Conservation (phyloP, 495 filamentous ascomycete genomes). For the Evernia prunastri region DNA sequence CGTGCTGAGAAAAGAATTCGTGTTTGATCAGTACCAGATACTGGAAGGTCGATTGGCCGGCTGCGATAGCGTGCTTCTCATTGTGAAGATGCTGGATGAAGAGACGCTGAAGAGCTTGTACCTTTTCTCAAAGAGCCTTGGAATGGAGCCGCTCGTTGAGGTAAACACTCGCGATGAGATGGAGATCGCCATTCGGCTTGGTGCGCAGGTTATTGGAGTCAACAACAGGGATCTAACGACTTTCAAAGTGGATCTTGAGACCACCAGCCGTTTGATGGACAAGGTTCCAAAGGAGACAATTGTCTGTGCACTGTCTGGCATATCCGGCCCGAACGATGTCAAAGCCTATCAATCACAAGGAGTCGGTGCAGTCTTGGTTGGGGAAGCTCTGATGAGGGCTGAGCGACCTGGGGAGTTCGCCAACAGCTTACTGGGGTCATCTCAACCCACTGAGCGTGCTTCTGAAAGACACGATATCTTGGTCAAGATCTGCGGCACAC, state of each 20-base stretch:
- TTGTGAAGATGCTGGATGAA: conserved; percentile 93
- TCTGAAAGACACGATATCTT: conserved; percentile 36
- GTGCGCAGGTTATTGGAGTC: conserved; percentile 91
- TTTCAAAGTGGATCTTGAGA: conserved; percentile 94
- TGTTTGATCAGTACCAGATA: conserved; percentile 98
- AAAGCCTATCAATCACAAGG: conserved; percentile 79
- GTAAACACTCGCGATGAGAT: conserved; percentile 94
- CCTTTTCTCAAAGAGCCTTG: conserved; percentile 77
- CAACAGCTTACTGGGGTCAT: conserved; percentile 64
- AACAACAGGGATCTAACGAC: conserved; percentile 90
- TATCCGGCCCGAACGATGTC: conserved; percentile 85
- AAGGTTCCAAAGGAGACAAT: conserved; percentile 81
- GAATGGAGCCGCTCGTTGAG: conserved; percentile 97
- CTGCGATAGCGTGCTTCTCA: conserved; percentile 90
- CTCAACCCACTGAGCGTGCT: conserved; percentile 4
- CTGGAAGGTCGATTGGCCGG: conserved; percentile 89
- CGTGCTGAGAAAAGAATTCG: conserved; percentile 90
- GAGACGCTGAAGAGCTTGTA: conserved; percentile 73
- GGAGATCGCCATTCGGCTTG: conserved; percentile 75
- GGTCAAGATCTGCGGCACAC: conserved; percentile 96
- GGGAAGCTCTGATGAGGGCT: conserved; percentile 93
- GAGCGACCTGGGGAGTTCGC: conserved; percentile 74
- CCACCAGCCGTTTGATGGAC: conserved; percentile 82
- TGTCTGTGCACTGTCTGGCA: conserved; percentile 91
- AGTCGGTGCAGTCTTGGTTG: conserved; percentile 88